These are phyloP conservation scores for Vaccinium macrocarpon DNA, from an alignment of 148 eudicot genomes.

Conservation along the genomic window DNA sequence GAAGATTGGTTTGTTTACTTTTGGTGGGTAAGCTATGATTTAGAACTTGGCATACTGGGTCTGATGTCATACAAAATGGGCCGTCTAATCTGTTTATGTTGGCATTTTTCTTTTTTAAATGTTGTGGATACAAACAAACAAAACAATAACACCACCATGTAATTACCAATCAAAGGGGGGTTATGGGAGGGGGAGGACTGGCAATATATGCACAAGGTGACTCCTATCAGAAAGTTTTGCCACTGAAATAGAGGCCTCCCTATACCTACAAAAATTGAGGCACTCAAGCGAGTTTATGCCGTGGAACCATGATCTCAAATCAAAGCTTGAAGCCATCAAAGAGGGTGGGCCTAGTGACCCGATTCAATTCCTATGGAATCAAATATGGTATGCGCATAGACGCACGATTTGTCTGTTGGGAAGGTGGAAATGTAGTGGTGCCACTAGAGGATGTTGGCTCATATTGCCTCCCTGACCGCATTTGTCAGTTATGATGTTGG, in stretches of 20 bases:
- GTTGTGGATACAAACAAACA: neutral
- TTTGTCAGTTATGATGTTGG: neutral
- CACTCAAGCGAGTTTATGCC: neutral
- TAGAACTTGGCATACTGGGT: neutral
- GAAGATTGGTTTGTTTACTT: neutral
- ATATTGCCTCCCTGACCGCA: neutral
- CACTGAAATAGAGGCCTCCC: neutral
- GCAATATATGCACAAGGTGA: neutral
- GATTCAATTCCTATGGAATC: neutral
- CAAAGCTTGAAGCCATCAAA: too few relatives aligned
- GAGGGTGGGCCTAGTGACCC: too few relatives aligned
- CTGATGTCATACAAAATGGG: neutral
- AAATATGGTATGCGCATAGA: neutral
- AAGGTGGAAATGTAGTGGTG: neutral
- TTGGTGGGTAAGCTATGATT: neutral
- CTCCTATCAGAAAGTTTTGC: neutral
- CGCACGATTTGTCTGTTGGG: neutral
- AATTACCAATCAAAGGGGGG: neutral
- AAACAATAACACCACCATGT: neutral
- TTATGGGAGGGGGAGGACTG: neutral
- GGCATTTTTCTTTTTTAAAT: neutral
- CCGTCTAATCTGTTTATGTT: neutral
- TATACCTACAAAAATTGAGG: neutral
- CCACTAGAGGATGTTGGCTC: neutral
- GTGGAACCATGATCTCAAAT: neutral